phyloP scores from a whole-genome alignment of 208 protist species.

The Acanthamoeba quina region DNA sequence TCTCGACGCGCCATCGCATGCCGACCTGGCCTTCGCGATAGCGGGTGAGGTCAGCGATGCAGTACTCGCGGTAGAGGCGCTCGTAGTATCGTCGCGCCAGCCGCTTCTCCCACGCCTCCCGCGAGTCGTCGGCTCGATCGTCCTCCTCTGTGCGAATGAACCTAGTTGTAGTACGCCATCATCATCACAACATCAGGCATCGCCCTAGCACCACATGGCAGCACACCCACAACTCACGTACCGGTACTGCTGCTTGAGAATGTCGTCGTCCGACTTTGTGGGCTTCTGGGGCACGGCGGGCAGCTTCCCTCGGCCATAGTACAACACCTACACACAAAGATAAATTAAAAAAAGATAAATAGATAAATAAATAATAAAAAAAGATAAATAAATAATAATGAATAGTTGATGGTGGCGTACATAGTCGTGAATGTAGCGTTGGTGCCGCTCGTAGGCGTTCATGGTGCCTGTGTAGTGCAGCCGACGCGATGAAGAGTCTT shows the following conservation, averaged over 20 bases:
- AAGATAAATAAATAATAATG: not conserved
- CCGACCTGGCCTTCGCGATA: slow-evolving; percentile 69
- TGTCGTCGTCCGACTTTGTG: slow-evolving; percentile 60
- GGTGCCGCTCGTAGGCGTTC: slow-evolving; percentile 59
- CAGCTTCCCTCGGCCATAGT: slow-evolving; percentile 43
- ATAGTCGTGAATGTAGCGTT: slow-evolving; percentile 66
- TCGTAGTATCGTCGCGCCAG: slow-evolving; percentile 66
- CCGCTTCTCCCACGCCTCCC: slow-evolving; percentile 71
- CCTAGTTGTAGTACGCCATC: not conserved
- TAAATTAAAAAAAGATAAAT: not conserved
- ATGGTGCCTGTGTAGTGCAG: slow-evolving; percentile 1
- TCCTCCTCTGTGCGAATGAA: slow-evolving; percentile 73
- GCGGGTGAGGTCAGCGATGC: slow-evolving; percentile 69
- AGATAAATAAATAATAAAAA: not conserved
- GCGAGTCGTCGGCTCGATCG: slow-evolving; percentile 44
- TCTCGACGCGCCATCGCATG: slow-evolving; percentile 74
- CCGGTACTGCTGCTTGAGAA: slow-evolving; percentile 69
- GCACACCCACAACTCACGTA: not conserved
- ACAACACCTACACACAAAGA: not conserved
- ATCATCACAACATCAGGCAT: not conserved
- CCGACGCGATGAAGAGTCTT: not conserved
- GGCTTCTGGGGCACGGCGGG: not conserved
- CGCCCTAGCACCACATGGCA: not conserved
- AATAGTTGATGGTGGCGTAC: not conserved
- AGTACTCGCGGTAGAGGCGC: slow-evolving; percentile 67